Percentiles rank a stretch among this genome's conserved stretches.
phyloP scores from a whole-genome alignment of 163 green algal genomes.

The Coccomyxa subellipsoidea region DNA sequence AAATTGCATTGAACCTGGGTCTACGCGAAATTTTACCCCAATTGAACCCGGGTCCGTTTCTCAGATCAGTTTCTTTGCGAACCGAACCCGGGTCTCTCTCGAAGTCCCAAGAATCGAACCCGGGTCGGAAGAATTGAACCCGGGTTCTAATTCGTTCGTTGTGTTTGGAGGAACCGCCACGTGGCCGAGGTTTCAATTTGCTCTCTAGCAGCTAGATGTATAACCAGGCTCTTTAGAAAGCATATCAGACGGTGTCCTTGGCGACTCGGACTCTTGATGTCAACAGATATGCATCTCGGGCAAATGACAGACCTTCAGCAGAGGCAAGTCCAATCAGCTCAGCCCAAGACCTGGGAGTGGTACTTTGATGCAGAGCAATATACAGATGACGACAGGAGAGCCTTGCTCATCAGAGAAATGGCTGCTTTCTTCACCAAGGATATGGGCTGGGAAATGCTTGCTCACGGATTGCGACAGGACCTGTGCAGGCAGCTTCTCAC shows the following conservation, averaged over 20 bases:
- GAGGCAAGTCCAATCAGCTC: not conserved
- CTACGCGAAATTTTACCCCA: too few relatives aligned
- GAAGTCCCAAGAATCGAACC: too few relatives aligned
- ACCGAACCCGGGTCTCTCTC: too few relatives aligned
- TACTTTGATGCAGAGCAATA: slow-evolving; percentile 44
- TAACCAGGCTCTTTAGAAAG: not conserved
- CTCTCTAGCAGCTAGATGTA: not conserved
- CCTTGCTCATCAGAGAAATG: slow-evolving; percentile 43
- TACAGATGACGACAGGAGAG: slow-evolving; percentile 36
- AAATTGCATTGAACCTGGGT: too few relatives aligned
- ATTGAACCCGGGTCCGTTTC: too few relatives aligned
- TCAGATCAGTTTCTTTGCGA: too few relatives aligned
- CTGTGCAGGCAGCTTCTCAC: not conserved
- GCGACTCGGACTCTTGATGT: too few relatives aligned
- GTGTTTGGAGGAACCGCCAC: too few relatives aligned
- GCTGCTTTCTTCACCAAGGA: not conserved
- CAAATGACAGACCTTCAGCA: too few relatives aligned
- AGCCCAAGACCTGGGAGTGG: slow-evolving; percentile 17
- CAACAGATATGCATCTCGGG: too few relatives aligned
- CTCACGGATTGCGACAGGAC: not conserved
- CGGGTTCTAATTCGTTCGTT: too few relatives aligned
- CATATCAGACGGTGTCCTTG: not conserved
- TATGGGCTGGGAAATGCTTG: not conserved
- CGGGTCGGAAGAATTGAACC: too few relatives aligned
- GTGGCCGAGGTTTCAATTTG: not conserved